Conservation (phyloP, 331 rosid species). For the Malus hybrid region DNA sequence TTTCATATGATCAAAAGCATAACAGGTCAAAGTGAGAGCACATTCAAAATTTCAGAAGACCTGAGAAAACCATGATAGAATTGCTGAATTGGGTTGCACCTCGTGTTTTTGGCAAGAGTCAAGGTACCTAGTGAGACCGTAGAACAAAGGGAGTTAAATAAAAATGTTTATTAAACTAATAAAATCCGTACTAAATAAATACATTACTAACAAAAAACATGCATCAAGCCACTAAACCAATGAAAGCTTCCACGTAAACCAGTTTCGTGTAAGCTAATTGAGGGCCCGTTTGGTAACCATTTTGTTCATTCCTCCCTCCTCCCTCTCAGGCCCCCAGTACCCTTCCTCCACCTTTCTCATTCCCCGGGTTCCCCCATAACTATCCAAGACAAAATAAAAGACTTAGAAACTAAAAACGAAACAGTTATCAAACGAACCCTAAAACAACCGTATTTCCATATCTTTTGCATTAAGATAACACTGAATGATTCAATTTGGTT, state of each 20-base stretch:
- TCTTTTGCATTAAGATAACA: neutral
- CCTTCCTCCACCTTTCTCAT: too few species aligned
- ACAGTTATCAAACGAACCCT: too few species aligned
- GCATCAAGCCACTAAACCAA: neutral
- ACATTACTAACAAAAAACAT: neutral
- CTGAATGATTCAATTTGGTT: neutral
- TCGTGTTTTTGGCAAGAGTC: conserved; percentile 9
- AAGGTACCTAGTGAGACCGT: neutral
- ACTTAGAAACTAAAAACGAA: too few species aligned
- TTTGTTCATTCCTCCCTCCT: too few species aligned
- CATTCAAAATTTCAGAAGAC: neutral
- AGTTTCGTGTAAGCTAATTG: too few species aligned
- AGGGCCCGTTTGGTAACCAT: too few species aligned
- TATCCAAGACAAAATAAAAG: too few species aligned
- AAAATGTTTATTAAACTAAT: neutral
- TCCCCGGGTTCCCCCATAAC: too few species aligned
- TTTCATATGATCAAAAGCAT: neutral
- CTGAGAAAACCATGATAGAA: conserved; percentile 13
- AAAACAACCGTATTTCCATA: too few species aligned
- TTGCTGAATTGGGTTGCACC: conserved; percentile 9
- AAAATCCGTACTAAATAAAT: neutral
- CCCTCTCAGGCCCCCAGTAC: too few species aligned
- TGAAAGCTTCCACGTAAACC: neutral
- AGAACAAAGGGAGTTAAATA: neutral
- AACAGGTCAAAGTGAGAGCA: neutral